A percentile compares a stretch with the other conserved stretches of the same genome.
Evolutionary conservation across 2,329 filamentous ascomycete species (phyloP).

Genomic region (Talaromyces sp.): DNA sequence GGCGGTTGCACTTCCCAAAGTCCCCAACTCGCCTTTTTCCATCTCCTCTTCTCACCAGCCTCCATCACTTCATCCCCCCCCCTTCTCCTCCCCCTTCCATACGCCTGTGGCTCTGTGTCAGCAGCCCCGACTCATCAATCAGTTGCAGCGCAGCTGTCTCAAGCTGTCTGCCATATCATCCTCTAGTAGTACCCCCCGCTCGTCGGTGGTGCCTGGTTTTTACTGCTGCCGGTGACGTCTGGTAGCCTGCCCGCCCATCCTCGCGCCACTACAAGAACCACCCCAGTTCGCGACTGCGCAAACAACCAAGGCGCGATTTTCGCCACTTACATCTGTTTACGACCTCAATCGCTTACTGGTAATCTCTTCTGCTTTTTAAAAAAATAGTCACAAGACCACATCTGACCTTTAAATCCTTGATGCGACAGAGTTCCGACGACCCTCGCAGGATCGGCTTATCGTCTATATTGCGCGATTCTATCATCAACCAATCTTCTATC

Average conservation of each 20-base stretch:
- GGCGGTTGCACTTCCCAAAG: background rate
- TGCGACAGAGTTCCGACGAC: background rate
- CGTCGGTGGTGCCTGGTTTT: background rate
- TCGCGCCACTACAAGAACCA: background rate
- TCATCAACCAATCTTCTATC: background rate
- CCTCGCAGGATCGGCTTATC: background rate
- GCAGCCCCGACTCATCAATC: background rate
- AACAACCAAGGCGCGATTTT: background rate
- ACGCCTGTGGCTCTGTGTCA: conserved; percentile 4
- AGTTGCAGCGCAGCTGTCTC: background rate
- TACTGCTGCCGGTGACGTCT: background rate
- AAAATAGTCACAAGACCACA: background rate
- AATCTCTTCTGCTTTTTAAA: background rate
- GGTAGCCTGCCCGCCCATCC: conserved; percentile 7
- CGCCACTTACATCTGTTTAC: background rate
- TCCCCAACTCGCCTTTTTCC: conserved; percentile 7
- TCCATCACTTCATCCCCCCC: conserved; percentile 13
- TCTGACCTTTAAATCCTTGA: background rate
- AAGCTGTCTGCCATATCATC: background rate
- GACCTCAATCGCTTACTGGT: background rate
- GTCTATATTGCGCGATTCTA: background rate
- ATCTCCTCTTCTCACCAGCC: background rate
- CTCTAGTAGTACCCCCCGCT: background rate
- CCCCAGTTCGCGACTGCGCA: background rate
- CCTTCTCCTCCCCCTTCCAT: conserved; percentile 9